phyloP scores from a whole-genome alignment of 306 rosid species.

The Vigna radiata region DNA sequence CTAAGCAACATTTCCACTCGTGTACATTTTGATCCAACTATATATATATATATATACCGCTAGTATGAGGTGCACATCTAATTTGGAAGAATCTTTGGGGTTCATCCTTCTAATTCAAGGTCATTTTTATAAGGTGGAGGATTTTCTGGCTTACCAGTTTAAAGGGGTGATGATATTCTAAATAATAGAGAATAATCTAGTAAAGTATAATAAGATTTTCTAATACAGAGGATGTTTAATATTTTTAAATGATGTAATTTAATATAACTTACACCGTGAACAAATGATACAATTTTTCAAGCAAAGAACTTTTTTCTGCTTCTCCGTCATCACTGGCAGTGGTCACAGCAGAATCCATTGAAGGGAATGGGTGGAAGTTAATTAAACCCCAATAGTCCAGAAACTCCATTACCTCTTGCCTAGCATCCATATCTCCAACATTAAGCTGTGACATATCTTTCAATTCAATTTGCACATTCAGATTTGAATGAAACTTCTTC shows the following conservation, averaged over 20 bases:
- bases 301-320: constrained; percentile 59
- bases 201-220: neutral
- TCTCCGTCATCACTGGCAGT: constrained; percentile 52
- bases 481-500: constrained; percentile 71
- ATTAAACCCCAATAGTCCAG: constrained; percentile 94
- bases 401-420: constrained; percentile 88
- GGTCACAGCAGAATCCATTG: constrained; percentile 53
- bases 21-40: neutral
- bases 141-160: too few species aligned
- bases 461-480: constrained; percentile 61
- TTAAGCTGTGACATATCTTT: constrained; percentile 80
- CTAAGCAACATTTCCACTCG: neutral
- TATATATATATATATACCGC: too few species aligned
- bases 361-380: constrained; percentile 85
- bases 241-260: neutral
- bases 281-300: constrained; percentile 82
- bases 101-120: too few species aligned
- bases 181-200: neutral
- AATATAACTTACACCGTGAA: constrained; percentile 64
- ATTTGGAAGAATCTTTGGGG: too few species aligned
- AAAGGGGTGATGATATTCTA: neutral
- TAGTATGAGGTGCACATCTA: too few species aligned
- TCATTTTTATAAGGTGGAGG: too few species aligned
- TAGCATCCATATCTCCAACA: constrained; percentile 72
- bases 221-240: neutral